Base-by-base conservation (phyloP, 2,329 filamentous ascomycete genomes). In the Penicillium sp. region DNA sequence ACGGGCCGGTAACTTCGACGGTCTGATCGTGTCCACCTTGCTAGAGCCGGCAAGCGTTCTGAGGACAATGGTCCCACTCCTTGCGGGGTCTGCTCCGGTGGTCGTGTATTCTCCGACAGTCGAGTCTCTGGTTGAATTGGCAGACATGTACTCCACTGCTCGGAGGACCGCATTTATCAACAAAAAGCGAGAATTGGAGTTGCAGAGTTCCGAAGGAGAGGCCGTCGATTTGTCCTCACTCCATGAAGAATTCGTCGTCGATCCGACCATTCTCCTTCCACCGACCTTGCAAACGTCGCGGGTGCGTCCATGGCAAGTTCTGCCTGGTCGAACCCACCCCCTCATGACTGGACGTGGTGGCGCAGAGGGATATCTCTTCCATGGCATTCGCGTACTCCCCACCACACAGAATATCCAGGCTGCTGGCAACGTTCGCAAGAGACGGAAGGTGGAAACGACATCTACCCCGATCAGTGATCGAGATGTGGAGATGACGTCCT, bases 311-410 rank as follows among this genome's bases (percentile, higher is more conserved):
- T 97, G 88, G 87, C 93, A 98, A 73, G 90, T 96, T 2, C 69
- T 98, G 41, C 93, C 93, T 0, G 87, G 88, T 0, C 76, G 93
- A 47, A 97, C 93, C 45, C 93, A 98, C 72, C 93, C 93, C 6
- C 70, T 94, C 48, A 98, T 98, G 93, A 95, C 87, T 52, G 83
- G 83, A 33, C 79, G 80, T 35, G 93, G 93, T 19, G 91, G 91
- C 0, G 82, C 88, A 0, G 91, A 97, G 64, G 93, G 93, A 0
- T 98, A 88, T 67, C 67, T 98, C 3, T 89, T 97, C 58, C 91
- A 88, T 26, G 91, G 79, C 0, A 87, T 85, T 65, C 80, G 83
- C 58, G 88, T 93, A 1, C 72, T 91, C 40, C 93, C 93, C 0
- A 82, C 86, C 0, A 80, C 87, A 61, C 88, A 87, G 2, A 82